A percentile compares a stretch with the other conserved stretches of the same genome.
phyloP scores from a whole-genome alignment of 31 red algal species.

The Porphyra umbilicalis region DNA sequence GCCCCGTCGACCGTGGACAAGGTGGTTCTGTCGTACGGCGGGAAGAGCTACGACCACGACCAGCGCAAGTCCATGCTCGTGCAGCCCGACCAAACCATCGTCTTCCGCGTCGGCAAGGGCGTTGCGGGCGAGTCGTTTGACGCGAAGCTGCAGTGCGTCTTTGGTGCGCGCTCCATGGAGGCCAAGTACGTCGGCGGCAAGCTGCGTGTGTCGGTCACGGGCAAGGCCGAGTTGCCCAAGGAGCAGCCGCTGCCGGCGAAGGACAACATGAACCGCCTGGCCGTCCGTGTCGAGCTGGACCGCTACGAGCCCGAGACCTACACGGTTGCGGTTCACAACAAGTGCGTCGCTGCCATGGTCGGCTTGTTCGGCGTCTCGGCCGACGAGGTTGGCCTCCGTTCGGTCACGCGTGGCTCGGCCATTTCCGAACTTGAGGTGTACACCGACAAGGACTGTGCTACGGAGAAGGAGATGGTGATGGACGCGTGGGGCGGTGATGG shows the following conservation, averaged over 20 bases:
- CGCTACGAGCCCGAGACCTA: neutral
- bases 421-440: conserved; percentile 2
- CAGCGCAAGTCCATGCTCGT: neutral
- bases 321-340: neutral
- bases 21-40: neutral
- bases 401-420: conserved; percentile 11
- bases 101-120: neutral
- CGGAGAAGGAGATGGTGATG: neutral
- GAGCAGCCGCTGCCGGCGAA: neutral
- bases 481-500: neutral
- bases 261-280: neutral
- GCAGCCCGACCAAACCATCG: conserved; percentile 6
- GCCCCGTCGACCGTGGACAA: neutral
- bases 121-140: neutral
- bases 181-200: neutral
- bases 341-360: neutral
- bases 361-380: conserved; percentile 5
- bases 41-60: conserved; percentile 9
- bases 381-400: neutral
- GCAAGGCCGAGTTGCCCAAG: neutral
- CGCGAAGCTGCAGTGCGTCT: neutral
- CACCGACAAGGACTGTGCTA: neutral
- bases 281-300: neutral
- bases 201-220: neutral
- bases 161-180: neutral